Conservation (phyloP, 2,329 filamentous ascomycete species). For the Trichoderma simmonsii region DNA sequence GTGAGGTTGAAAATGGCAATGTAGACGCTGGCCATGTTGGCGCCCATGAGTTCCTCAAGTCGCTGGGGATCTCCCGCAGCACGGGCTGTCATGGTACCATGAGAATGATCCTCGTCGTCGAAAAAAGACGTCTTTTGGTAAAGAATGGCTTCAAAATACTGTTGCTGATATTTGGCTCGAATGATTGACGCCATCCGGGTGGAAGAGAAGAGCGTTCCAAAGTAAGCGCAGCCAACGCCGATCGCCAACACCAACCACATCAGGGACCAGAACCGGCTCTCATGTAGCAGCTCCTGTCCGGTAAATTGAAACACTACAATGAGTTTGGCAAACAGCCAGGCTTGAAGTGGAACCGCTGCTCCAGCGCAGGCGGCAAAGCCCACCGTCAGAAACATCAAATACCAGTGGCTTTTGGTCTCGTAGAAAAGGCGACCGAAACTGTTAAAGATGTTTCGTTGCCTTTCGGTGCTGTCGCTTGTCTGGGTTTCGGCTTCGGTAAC, state of each 20-base stretch:
- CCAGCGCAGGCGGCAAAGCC: conserved; percentile 44
- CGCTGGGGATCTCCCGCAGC: conserved; percentile 56
- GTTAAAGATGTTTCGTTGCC: conserved; percentile 44
- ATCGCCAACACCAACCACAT: conserved; percentile 63
- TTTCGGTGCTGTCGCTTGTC: conserved; percentile 25
- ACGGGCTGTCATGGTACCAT: conserved; percentile 57
- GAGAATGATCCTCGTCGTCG: conserved; percentile 57
- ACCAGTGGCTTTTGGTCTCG: conserved; percentile 53
- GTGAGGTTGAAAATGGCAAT: conserved; percentile 63
- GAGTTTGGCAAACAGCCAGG: conserved; percentile 54
- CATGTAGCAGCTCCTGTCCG: conserved; percentile 34
- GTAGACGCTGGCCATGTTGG: conserved; percentile 61
- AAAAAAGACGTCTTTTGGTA: conserved; percentile 59
- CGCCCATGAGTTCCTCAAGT: conserved; percentile 60
- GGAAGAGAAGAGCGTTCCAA: conserved; percentile 36
- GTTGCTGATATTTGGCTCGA: conserved; percentile 53
- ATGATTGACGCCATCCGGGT: conserved; percentile 47
- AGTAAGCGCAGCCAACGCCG: conserved; percentile 52
- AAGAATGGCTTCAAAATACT: conserved; percentile 60
- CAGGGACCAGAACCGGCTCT: conserved; percentile 59
- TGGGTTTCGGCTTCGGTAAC: conserved; percentile 32
- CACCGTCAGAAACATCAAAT: conserved; percentile 48
- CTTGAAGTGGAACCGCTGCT: conserved; percentile 49
- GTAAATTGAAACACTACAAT: conserved; percentile 48
- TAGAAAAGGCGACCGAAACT: conserved; percentile 57